These are phyloP conservation scores for Teratosphaeria pseudoeucalypti DNA, from an alignment of 2,329 filamentous ascomycete species.

Conservation along the genomic window DNA sequence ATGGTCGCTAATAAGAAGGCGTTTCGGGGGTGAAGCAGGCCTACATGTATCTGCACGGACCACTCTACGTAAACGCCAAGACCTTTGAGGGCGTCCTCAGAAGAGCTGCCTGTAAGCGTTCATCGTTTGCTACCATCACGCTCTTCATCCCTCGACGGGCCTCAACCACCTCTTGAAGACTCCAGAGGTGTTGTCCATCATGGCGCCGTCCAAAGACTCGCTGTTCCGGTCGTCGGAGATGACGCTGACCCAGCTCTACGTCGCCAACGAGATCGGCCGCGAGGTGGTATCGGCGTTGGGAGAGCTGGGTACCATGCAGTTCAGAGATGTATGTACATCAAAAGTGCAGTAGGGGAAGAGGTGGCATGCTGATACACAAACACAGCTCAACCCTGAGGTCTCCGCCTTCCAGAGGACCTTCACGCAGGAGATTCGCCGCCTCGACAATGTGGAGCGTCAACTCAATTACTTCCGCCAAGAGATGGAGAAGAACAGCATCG, in stretches of 20 bases:
- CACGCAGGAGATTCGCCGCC: constrained; percentile 89
- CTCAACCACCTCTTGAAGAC: background rate
- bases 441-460: constrained; percentile 97
- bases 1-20: too few species aligned
- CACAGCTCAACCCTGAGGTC: constrained; percentile 79
- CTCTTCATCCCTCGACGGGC: background rate
- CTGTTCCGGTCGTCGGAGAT: constrained; percentile 99
- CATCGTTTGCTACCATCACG: background rate
- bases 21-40: too few species aligned
- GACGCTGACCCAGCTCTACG: constrained; percentile 99
- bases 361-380: constrained; percentile 10
- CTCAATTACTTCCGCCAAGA: constrained; percentile 90
- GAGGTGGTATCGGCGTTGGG: constrained; percentile 95
- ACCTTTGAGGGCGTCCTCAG: background rate
- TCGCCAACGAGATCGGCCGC: constrained; percentile 95
- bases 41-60: background rate
- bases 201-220: constrained; percentile 66
- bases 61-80: background rate
- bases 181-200: constrained; percentile 20
- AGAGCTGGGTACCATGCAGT: constrained; percentile 92
- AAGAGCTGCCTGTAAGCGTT: background rate
- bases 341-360: background rate
- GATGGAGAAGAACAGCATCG: constrained; percentile 86
- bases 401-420: constrained; percentile 95
- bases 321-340: constrained; percentile 68